Conservation (phyloP, 192 early-diverging fungal genomes). For the Backusella luteola region DNA sequence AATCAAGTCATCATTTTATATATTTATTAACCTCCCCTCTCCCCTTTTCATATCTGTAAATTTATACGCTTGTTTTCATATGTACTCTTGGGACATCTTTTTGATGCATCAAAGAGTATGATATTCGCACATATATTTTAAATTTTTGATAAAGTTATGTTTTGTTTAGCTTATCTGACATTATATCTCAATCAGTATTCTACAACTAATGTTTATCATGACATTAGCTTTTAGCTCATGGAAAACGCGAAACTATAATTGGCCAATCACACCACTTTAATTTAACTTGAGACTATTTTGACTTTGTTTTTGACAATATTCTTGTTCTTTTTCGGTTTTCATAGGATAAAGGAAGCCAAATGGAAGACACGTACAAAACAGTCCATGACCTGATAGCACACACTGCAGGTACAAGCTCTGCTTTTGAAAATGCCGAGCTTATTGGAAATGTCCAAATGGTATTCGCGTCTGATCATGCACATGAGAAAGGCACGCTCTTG, state of each 20-base stretch:
- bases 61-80: background rate
- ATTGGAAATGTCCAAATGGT: background rate
- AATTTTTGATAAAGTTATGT: background rate
- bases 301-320: background rate
- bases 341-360: background rate
- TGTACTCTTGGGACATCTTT: background rate
- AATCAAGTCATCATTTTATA: background rate
- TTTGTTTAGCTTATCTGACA: too few species aligned
- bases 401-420: background rate
- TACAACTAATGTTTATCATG: too few species aligned
- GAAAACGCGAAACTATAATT: background rate
- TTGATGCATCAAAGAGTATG: background rate
- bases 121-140: background rate
- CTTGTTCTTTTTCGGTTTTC: background rate
- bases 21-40: background rate
- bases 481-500: background rate
- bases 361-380: background rate
- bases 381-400: background rate
- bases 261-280: background rate
- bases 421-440: background rate
- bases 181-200: too few species aligned
- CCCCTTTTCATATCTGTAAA: background rate
- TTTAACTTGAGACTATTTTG: background rate
- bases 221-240: too few species aligned
- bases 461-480: background rate